These are phyloP conservation scores for Metschnikowia anglica DNA, from an alignment of 805 yeast genomes.

Conservation along the genomic window DNA sequence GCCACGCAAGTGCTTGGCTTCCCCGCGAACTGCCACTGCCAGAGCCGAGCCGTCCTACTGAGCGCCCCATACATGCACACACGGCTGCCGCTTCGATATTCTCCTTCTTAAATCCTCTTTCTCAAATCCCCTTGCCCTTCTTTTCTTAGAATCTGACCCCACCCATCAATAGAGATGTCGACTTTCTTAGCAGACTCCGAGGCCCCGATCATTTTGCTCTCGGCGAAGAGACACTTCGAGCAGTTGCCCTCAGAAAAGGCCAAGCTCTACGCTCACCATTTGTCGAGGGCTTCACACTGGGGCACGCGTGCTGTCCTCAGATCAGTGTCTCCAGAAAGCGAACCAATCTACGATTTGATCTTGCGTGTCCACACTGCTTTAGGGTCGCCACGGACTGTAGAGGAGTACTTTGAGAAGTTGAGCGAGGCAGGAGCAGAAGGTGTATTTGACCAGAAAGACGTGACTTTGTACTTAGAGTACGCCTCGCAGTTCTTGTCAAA, in stretches of 20 bases:
- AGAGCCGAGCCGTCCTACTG: neutral
- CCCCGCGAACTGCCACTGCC: conserved; percentile 1
- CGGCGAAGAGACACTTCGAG: conserved; percentile 69
- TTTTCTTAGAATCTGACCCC: neutral
- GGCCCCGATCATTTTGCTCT: conserved; percentile 46
- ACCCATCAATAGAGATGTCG: conserved; percentile 10
- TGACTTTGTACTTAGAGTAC: conserved; percentile 59
- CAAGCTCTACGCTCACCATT: conserved; percentile 71
- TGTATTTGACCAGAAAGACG: conserved; percentile 33
- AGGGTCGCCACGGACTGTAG: conserved; percentile 42
- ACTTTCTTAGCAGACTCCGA: conserved; percentile 38
- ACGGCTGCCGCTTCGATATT: too few species aligned
- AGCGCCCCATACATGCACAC: too few species aligned
- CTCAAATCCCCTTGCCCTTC: neutral
- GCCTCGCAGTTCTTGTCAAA: conserved; percentile 74
- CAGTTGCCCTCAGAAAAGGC: conserved; percentile 59
- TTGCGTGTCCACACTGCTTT: conserved; percentile 54
- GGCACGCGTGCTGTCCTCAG: conserved; percentile 79
- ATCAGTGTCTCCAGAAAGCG: conserved; percentile 82
- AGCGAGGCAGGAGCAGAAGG: neutral
- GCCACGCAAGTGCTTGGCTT: conserved; percentile 4
- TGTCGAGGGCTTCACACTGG: conserved; percentile 79
- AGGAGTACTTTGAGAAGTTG: conserved; percentile 40
- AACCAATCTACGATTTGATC: conserved; percentile 68
- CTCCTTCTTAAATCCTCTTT: too few species aligned